Evolutionary conservation across 805 yeast species (phyloP).

Genomic region (Brettanomyces bruxellensis): DNA sequence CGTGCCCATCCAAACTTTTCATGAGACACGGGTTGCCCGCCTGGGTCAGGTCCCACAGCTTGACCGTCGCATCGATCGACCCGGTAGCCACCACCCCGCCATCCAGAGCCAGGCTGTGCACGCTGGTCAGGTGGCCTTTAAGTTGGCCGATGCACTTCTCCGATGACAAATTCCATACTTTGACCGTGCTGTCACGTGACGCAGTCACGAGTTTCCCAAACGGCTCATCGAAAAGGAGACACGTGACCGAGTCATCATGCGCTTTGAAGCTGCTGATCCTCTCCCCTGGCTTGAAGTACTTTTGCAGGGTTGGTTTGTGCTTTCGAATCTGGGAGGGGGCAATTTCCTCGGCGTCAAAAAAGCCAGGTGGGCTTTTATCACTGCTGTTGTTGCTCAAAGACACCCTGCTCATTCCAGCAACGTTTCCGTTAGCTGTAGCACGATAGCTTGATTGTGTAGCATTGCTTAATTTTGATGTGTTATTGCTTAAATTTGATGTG

Average conservation of each 20-base stretch:
- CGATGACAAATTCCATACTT: conserved; percentile 74
- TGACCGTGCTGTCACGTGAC: conserved; percentile 64
- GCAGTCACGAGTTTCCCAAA: conserved; percentile 74
- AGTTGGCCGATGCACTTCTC: conserved; percentile 41
- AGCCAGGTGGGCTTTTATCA: conserved; percentile 17
- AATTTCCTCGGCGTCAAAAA: conserved; percentile 14
- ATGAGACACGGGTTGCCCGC: conserved; percentile 7
- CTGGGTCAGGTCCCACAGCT: conserved; percentile 46
- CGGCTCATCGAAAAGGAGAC: conserved; percentile 64
- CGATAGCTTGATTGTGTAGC: conserved; percentile 25
- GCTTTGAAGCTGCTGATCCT: conserved; percentile 40
- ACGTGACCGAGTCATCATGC: conserved; percentile 44
- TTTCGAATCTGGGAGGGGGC: conserved; percentile 26
- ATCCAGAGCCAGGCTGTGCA: conserved; percentile 51
- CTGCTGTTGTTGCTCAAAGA: conserved; percentile 18
- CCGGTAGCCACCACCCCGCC: conserved; percentile 38
- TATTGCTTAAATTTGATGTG: too few species aligned
- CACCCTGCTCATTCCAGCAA: conserved; percentile 20
- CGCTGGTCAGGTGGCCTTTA: conserved; percentile 54
- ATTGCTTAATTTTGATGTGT: too few species aligned
- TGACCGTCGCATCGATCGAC: conserved; percentile 52
- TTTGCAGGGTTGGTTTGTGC: conserved; percentile 56
- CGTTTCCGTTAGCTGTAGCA: conserved; percentile 5
- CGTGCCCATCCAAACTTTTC: conserved; percentile 50
- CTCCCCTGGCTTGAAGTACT: conserved; percentile 52